A percentile compares a stretch with the other conserved stretches of the same genome.
Conservation (phyloP, 225 moss, liverwort and hornwort species). For the Thuidium tamariscinum region DNA sequence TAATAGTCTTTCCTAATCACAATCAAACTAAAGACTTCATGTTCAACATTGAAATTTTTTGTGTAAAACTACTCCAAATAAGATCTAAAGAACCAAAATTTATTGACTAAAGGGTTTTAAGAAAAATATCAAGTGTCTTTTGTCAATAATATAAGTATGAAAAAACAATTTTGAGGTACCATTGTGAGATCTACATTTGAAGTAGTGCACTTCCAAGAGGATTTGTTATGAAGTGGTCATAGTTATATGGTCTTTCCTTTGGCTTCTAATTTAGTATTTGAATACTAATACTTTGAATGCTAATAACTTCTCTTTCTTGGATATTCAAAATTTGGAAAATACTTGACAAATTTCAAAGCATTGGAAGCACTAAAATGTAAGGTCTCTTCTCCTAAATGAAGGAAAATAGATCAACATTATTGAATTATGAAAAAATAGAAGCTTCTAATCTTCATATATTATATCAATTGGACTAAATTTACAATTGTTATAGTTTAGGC, state of each 20-base stretch:
- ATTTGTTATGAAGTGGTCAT: background rate
- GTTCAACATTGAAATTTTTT: too few relatives aligned
- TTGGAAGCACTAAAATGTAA: accelerated
- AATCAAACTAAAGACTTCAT: too few relatives aligned
- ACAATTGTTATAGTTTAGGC: too few relatives aligned
- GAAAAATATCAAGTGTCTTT: too few relatives aligned
- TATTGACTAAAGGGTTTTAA: too few relatives aligned
- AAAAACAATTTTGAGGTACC: accelerated
- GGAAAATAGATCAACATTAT: background rate
- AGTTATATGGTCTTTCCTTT: too few relatives aligned
- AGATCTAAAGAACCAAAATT: too few relatives aligned
- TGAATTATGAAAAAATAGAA: background rate
- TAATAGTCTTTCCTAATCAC: accelerated
- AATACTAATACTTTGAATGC: too few relatives aligned
- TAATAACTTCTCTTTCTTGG: accelerated
- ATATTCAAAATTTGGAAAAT: background rate
- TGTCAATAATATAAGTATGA: background rate
- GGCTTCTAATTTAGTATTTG: too few relatives aligned
- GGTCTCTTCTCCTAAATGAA: too few relatives aligned
- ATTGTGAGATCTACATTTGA: background rate
- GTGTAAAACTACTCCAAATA: too few relatives aligned
- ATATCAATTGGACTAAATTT: background rate
- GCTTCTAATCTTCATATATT: background rate
- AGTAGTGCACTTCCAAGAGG: background rate
- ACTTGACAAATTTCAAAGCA: background rate